Conservation (phyloP, 805 yeast genomes). For the Cyberlindnera sargentensis region DNA sequence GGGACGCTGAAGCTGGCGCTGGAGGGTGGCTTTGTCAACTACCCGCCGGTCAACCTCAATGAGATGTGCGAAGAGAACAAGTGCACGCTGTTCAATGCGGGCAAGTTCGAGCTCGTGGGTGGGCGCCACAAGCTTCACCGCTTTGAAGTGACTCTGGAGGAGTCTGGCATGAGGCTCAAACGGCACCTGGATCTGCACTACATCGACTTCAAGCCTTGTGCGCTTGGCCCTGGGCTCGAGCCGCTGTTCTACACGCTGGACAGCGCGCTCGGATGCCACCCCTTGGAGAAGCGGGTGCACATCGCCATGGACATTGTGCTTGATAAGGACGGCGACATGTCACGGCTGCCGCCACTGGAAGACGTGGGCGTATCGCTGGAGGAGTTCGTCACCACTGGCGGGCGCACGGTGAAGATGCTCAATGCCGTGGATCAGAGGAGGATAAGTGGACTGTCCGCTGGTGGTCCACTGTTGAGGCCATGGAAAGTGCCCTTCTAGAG, state of each 20-base stretch:
- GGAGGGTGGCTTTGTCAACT: constrained; percentile 14
- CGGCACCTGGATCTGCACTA: constrained; percentile 42
- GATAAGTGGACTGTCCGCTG: background rate
- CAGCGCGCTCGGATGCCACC: background rate
- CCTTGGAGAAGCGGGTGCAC: constrained; percentile 5
- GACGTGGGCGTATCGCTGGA: background rate
- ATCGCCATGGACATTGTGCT: constrained; percentile 6
- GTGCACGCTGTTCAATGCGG: constrained; percentile 44
- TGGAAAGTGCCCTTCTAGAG: constrained; percentile 13
- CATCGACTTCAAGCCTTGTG: constrained; percentile 27
- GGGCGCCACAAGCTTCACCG: constrained; percentile 1
- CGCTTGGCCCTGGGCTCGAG: background rate
- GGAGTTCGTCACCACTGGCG: constrained; percentile 3
- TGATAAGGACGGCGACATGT: background rate
- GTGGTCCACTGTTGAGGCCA: background rate
- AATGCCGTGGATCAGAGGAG: constrained; percentile 6
- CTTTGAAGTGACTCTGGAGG: constrained; percentile 34
- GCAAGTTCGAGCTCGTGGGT: constrained; percentile 34
- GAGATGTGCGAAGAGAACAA: constrained; percentile 49
- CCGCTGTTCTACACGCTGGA: constrained; percentile 8
- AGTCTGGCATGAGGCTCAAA: constrained; percentile 47
- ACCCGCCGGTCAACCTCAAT: constrained; percentile 50
- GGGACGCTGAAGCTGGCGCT: constrained; percentile 38
- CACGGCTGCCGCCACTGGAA: background rate
- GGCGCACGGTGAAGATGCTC: constrained; percentile 9